phyloP scores from a whole-genome alignment of 352 stramenopile genomes.

The Phytophthora sp. region DNA sequence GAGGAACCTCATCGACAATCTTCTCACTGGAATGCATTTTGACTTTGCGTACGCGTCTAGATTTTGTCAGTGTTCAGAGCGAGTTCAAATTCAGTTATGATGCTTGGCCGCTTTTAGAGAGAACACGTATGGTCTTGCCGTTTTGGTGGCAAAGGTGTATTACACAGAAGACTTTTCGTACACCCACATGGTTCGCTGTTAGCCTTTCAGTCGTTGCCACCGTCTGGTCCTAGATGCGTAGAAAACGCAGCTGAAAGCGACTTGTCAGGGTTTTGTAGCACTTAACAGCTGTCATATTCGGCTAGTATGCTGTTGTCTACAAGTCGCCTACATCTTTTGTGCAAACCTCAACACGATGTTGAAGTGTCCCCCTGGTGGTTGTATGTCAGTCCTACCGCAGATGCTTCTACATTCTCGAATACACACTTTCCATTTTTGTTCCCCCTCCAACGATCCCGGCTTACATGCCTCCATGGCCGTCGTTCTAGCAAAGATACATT shows the following conservation, averaged over 20 bases:
- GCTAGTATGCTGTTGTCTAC: not conserved
- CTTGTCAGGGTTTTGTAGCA: not conserved
- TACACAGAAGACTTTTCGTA: slow-evolving; percentile 15
- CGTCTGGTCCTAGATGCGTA: slow-evolving; percentile 11
- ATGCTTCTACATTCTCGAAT: slow-evolving; percentile 23
- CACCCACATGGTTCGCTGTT: too few relatives aligned
- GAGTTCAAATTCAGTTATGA: slow-evolving; percentile 20
- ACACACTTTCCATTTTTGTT: slow-evolving; percentile 20
- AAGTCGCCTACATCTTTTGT: not conserved
- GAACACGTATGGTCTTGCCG: too few relatives aligned
- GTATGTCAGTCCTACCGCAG: not conserved
- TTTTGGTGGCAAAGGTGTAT: too few relatives aligned
- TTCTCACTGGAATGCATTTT: slow-evolving; percentile 17
- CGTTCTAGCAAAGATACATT: too few relatives aligned
- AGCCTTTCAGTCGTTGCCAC: not conserved
- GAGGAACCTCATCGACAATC: slow-evolving; percentile 51
- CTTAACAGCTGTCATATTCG: slow-evolving; percentile 6
- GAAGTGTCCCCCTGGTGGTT: slow-evolving; percentile 24
- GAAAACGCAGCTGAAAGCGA: slow-evolving; percentile 22
- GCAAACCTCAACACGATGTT: slow-evolving; percentile 6
- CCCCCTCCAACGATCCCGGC: not conserved
- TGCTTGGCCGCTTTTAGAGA: too few relatives aligned
- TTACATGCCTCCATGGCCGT: too few relatives aligned
- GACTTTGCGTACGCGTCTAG: too few relatives aligned
- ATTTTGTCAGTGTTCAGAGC: too few relatives aligned